phyloP scores from a whole-genome alignment of 192 early-diverging fungal genomes.

The Coemansia asiatica region DNA sequence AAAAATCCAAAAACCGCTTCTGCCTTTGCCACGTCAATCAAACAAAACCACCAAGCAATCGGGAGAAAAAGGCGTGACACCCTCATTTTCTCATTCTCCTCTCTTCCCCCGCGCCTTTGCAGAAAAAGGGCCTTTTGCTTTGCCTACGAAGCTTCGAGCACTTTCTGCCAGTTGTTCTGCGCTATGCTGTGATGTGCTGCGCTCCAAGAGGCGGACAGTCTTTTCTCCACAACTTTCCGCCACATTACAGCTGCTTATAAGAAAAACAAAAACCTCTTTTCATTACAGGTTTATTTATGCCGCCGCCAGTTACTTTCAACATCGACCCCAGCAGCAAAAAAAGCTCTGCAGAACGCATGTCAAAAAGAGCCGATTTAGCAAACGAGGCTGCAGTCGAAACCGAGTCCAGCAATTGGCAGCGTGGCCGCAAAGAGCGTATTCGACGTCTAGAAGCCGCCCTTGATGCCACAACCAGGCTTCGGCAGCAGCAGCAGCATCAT shows the following conservation, averaged over 20 bases:
- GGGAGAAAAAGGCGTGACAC: neutral
- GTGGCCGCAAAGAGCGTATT: conserved; percentile 38
- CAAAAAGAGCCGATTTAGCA: too few relatives aligned
- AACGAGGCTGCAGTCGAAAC: too few relatives aligned
- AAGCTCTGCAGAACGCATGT: neutral
- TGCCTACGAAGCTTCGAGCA: neutral
- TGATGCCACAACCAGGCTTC: conserved; percentile 14
- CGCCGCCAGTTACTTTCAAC: conserved; percentile 28
- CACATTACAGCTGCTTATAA: neutral
- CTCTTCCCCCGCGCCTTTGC: too few relatives aligned
- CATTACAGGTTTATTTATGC: neutral
- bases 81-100: neutral
- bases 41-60: neutral
- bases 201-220: neutral
- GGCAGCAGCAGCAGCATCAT: conserved; percentile 9
- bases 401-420: conserved; percentile 22
- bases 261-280: neutral
- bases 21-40: conserved; percentile 21
- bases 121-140: neutral
- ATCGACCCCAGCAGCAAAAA: conserved; percentile 1
- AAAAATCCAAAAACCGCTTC: neutral
- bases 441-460: conserved; percentile 38
- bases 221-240: neutral
- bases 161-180: too few relatives aligned
- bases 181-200: too few relatives aligned